Conservation (phyloP, 2,329 filamentous ascomycete genomes). For the Mollisiaceae sp. region DNA sequence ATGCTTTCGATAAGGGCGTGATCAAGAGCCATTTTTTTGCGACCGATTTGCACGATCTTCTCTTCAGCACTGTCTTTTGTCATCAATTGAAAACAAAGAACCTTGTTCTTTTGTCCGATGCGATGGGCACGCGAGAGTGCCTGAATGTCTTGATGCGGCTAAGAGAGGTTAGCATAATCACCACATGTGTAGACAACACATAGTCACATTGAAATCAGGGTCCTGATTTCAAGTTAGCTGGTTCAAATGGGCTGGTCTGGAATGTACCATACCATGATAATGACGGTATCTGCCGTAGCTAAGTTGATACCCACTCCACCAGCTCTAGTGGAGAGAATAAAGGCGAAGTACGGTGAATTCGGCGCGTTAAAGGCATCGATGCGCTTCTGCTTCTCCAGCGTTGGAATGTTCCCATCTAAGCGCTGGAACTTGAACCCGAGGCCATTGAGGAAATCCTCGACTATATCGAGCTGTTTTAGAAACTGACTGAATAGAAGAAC, state of each 20-base stretch:
- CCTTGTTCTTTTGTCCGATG: constrained; percentile 95
- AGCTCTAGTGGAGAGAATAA: constrained; percentile 90
- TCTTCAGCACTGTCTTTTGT: constrained; percentile 90
- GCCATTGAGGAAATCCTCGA: constrained; percentile 88
- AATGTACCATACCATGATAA: constrained; percentile 86
- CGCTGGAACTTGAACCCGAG: constrained; percentile 76
- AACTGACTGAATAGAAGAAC: constrained; percentile 98
- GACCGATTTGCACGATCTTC: constrained; percentile 93
- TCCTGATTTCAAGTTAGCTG: constrained; percentile 35
- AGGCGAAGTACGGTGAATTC: constrained; percentile 82
- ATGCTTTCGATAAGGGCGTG: constrained; percentile 93
- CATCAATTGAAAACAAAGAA: constrained; percentile 93
- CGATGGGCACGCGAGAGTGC: constrained; percentile 92
- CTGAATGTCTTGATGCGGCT: constrained; percentile 93
- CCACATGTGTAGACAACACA: neutral
- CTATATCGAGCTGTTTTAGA: constrained; percentile 81
- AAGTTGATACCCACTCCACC: constrained; percentile 98
- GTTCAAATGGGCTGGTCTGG: constrained; percentile 51
- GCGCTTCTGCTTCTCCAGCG: constrained; percentile 87
- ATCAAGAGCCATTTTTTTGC: constrained; percentile 94
- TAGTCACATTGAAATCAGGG: constrained; percentile 41
- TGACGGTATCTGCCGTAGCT: constrained; percentile 95
- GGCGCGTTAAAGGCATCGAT: constrained; percentile 94
- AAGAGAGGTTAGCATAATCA: constrained; percentile 7
- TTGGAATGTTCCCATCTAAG: constrained; percentile 82